Base-by-base conservation (phyloP, 2,329 filamentous ascomycete species). In the Berkeleyomyces basicola region DNA sequence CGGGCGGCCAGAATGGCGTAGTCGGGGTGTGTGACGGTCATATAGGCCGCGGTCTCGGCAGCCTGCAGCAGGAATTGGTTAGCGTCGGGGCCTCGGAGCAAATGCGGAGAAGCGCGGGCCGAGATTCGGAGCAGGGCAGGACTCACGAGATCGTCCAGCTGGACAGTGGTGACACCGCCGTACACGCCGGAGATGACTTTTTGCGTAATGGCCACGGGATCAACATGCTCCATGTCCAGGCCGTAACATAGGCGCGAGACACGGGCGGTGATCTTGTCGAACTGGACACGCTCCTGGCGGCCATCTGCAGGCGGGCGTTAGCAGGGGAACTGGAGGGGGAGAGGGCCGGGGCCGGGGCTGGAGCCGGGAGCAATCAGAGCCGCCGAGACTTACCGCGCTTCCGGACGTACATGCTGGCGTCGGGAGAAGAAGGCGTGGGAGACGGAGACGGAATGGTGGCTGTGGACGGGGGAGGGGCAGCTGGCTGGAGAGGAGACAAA, bases 151-250 rank as follows among this genome's bases (percentile, higher is more conserved):
- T 99, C 95, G 71, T 99, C 93, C 64, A 99, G 82, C 78, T 99
- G 91, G 66, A 95, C 82, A 55, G 93, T 99, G 57, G 90, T 97
- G 61, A 99, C 93, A 74, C 93, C 93, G 71, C 96, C 91, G 76
- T 99, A 99, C 68, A 99, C 93, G 79, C 93, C 93, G 71, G 92
- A 95, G 74, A 99, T 99, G 75, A 99, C 93, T 78, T 97, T 99
- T 78, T 96, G 91, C 65, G 93, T 99, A 73, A 99, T 99, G 71
- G 92, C 90, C 68, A 95, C 93, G 63, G 93, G 90, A 77, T 99
- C 93, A 71, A 99, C 89, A 79, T 99, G 93, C 69, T 82, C 92
- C 59, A 88, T 83, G 73, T 99, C 93, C 64, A 99, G 86, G 68
- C 92, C 92, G 75, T 99, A 99, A 82, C 93, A 99, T 72, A 99